Base-by-base conservation (phyloP, 148 eudicot genomes). In the Heliamphora exappendiculata region DNA sequence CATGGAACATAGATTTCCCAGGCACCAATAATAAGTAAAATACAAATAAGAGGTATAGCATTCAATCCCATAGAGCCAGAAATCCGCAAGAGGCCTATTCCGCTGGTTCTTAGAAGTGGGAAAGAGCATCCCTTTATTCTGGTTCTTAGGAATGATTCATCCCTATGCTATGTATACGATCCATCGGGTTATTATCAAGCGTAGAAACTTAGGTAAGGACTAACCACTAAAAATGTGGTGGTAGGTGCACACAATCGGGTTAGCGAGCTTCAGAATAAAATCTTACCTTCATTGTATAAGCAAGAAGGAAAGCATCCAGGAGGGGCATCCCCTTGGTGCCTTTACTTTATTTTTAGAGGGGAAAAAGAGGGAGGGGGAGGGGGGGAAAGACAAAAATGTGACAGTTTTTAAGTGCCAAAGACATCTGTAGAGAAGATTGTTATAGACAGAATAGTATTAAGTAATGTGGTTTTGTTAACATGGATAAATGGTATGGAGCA, bases 381-480 rank as follows among this genome's bases (percentile, higher is more conserved):
- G n/a, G n/a, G n/a, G n/a, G n/a, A n/a, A n/a, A 36, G 36, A 66
- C 14, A 9, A n/a, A 66, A 37, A 36, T 5, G 6, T 12, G 22
- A n/a, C n/a, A 37, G 70, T 66, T 12, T 67, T 7, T 37, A 36
- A 65, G 22, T 67, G 24, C 71, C 71, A 41, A n/a, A 42, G 71
- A 41, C 19, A 67, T 39, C 2, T 16, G 19, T n/a, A 53, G 41
- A 20, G 42, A 64, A 64, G 16, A 36, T 36, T n/a, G n/a, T n/a
- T n/a, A n/a, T n/a, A n/a, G n/a, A 29, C 9, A 0, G 37, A 60
- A 13, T 12, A 60, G 65, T 29, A 11, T 16, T 9, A 0, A 26
- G 19, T 28, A 26, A 55, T 28, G 10, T 24, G 64, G 64, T 26
- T 62, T 29, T 60, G 67, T 20, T 65, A 39, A 41, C 3, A 50